Evolutionary conservation across 345 rosid species (phyloP).

Genomic region (Lenwebbia sp.): DNA sequence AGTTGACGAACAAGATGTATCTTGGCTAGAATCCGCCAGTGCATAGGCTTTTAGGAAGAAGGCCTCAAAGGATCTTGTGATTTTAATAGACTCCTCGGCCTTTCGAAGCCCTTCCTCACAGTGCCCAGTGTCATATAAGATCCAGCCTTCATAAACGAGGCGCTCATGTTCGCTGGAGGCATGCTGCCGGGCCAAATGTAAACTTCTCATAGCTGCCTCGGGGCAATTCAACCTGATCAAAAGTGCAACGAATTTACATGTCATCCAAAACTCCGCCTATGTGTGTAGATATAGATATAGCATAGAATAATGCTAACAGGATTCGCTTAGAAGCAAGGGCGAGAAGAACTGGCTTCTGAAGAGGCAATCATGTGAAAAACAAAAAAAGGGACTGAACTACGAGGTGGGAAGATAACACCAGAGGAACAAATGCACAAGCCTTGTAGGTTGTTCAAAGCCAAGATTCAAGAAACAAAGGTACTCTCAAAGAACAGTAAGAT

Average conservation of each 20-base stretch:
- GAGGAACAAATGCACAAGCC: background rate
- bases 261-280: background rate
- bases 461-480: background rate
- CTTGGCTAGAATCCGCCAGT: constrained; percentile 87
- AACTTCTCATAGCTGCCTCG: constrained; percentile 94
- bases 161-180: constrained; percentile 86
- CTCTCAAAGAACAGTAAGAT: background rate
- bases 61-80: constrained; percentile 91
- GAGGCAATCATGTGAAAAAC: background rate
- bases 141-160: constrained; percentile 96
- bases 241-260: background rate
- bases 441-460: background rate
- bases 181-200: constrained; percentile 82
- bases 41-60: constrained; percentile 98
- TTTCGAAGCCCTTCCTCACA: constrained; percentile 88
- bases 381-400: background rate
- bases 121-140: constrained; percentile 91
- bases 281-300: background rate
- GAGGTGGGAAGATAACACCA: background rate
- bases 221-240: constrained; percentile 82
- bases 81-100: constrained; percentile 80
- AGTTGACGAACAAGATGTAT: constrained; percentile 62
- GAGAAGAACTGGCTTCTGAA: background rate
- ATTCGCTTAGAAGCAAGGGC: background rate
- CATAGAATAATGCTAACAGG: background rate